Evolutionary conservation across 2,329 filamentous ascomycete genomes (phyloP).

Genomic region (Fusarium sp.): DNA sequence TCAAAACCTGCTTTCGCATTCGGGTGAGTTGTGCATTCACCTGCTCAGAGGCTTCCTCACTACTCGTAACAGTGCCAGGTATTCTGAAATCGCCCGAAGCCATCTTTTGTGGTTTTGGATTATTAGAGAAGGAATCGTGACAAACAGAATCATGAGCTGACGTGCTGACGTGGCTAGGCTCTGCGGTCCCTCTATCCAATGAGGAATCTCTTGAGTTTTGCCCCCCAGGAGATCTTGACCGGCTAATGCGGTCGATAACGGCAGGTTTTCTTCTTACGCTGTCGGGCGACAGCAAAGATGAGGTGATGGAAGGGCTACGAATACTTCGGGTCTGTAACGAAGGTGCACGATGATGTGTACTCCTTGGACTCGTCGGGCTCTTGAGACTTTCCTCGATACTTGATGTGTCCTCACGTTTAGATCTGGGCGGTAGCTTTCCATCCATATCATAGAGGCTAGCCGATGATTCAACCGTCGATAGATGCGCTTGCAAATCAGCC

Average conservation of each 20-base stretch:
- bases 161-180: conserved; percentile 69
- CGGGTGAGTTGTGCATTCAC: conserved; percentile 74
- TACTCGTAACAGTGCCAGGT: conserved; percentile 67
- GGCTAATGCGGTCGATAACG: conserved; percentile 69
- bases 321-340: conserved; percentile 54
- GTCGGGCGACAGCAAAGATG: conserved; percentile 55
- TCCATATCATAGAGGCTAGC: conserved; percentile 57
- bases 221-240: conserved; percentile 58
- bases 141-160: conserved; percentile 70
- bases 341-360: conserved; percentile 51
- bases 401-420: conserved; percentile 59
- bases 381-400: conserved; percentile 64
- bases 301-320: conserved; percentile 53
- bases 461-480: conserved; percentile 54
- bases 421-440: conserved; percentile 52
- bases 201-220: conserved; percentile 70
- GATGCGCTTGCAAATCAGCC: conserved; percentile 56
- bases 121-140: conserved; percentile 68
- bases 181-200: conserved; percentile 67
- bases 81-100: conserved; percentile 64
- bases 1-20: conserved; percentile 88
- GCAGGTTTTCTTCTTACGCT: conserved; percentile 61
- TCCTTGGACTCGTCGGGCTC: conserved; percentile 61
- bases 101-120: conserved; percentile 60
- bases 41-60: conserved; percentile 68